These are phyloP conservation scores for Telfairia occidentalis DNA, from an alignment of 331 rosid genomes.

Conservation along the genomic window DNA sequence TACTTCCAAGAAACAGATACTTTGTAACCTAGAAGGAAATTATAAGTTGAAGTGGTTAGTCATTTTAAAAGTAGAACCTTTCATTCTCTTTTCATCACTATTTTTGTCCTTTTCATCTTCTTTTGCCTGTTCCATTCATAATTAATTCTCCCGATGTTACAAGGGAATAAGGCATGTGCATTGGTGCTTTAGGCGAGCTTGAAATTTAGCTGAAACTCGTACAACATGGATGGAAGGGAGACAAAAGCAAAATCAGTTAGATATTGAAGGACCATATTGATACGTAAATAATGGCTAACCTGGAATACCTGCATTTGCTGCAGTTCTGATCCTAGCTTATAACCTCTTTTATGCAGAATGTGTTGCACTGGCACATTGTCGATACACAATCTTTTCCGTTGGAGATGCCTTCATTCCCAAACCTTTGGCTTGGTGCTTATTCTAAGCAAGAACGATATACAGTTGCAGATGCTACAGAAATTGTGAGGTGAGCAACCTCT, in stretches of 20 bases:
- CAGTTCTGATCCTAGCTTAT: not conserved
- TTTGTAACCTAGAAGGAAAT: not conserved
- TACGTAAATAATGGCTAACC: not conserved
- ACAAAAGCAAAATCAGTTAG: not conserved
- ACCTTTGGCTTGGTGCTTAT: conserved; percentile 35
- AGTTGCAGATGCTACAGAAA: conserved; percentile 24
- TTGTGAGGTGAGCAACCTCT: conserved; percentile 26
- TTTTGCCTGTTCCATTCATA: not conserved
- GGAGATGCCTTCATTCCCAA: conserved; percentile 38
- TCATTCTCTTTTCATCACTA: not conserved
- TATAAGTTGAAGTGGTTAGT: not conserved
- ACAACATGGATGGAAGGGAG: not conserved
- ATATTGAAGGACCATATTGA: not conserved
- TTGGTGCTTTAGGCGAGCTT: not conserved
- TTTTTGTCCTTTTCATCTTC: not conserved
- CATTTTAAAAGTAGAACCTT: not conserved
- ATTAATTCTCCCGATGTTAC: not conserved
- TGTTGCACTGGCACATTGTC: conserved; percentile 40
- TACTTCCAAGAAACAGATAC: not conserved
- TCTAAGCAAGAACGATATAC: conserved; percentile 29
- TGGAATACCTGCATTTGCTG: not conserved
- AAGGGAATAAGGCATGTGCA: not conserved
- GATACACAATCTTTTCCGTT: conserved; percentile 34
- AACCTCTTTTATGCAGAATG: conserved; percentile 25
- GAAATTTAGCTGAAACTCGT: not conserved